Percentiles rank a stretch among this genome's conserved stretches.
phyloP scores from a whole-genome alignment of 2,329 filamentous ascomycete genomes.

The Pyrenochaeta sp. region DNA sequence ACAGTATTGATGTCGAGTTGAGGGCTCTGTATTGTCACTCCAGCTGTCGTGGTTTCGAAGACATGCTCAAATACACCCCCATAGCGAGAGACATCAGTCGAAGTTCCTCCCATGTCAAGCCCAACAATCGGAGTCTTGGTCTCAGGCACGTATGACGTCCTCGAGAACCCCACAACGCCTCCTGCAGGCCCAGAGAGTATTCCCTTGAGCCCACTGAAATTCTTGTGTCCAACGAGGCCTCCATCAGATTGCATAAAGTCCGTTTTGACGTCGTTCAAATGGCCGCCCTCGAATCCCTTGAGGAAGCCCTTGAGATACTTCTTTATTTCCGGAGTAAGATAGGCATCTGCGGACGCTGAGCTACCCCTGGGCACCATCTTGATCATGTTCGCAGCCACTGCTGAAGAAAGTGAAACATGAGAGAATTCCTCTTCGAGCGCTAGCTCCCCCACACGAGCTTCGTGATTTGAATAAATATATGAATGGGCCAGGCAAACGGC shows the following conservation, averaged over 20 bases:
- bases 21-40: conserved; percentile 85
- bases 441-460: neutral
- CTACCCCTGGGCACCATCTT: conserved; percentile 32
- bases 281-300: conserved; percentile 33
- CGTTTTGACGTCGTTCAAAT: conserved; percentile 32
- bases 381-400: conserved; percentile 24
- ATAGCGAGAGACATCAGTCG: conserved; percentile 86
- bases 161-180: conserved; percentile 86
- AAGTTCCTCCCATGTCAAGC: conserved; percentile 93
- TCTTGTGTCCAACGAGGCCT: conserved; percentile 70
- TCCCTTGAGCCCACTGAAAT: conserved; percentile 80
- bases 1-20: conserved; percentile 93
- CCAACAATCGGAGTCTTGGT: conserved; percentile 85
- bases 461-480: neutral
- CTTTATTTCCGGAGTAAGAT: conserved; percentile 34
- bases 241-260: conserved; percentile 93
- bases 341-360: conserved; percentile 38
- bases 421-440: neutral
- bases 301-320: conserved; percentile 34
- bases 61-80: conserved; percentile 86
- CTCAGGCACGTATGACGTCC: conserved; percentile 82
- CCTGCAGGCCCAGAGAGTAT: conserved; percentile 89
- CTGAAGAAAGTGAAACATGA: neutral
- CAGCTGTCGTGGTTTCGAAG: conserved; percentile 88
- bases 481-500: neutral